These are phyloP conservation scores for Saturnispora mendoncae DNA, from an alignment of 805 yeast genomes.

Conservation along the genomic window DNA sequence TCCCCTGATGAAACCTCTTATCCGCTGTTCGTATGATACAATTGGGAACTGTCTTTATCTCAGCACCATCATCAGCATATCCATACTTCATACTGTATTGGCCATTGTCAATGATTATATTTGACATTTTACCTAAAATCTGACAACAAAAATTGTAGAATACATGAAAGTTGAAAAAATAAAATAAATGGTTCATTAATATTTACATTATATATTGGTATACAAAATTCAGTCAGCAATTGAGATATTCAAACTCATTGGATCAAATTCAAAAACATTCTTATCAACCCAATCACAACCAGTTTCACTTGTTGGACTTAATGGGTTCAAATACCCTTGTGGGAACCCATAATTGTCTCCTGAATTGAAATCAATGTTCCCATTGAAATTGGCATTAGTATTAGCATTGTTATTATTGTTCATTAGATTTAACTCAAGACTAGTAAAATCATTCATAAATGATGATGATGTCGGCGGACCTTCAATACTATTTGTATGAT, in stretches of 20 bases:
- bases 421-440: constrained; percentile 21
- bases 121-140: constrained; percentile 17
- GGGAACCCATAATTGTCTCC: constrained; percentile 12
- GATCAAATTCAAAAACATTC: constrained; percentile 33
- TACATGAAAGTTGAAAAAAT: not conserved
- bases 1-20: constrained; percentile 64
- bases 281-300: constrained; percentile 55
- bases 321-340: constrained; percentile 10
- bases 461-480: not conserved
- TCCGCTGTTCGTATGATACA: constrained; percentile 69
- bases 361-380: not conserved
- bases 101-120: constrained; percentile 80
- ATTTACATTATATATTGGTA: not conserved
- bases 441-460: constrained; percentile 15
- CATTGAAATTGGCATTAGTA: not conserved
- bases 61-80: constrained; percentile 24
- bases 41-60: constrained; percentile 54
- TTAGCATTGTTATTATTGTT: constrained; percentile 9
- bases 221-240: not conserved
- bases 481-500: not conserved
- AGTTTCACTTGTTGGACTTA: constrained; percentile 34
- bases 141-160: not conserved
- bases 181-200: not conserved
- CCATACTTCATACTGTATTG: constrained; percentile 74
- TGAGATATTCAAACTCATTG: constrained; percentile 16